Percentiles rank a stretch among this genome's conserved stretches.
Conservation (phyloP, 2,329 filamentous ascomycete species). For the Fusarium mangiferae region DNA sequence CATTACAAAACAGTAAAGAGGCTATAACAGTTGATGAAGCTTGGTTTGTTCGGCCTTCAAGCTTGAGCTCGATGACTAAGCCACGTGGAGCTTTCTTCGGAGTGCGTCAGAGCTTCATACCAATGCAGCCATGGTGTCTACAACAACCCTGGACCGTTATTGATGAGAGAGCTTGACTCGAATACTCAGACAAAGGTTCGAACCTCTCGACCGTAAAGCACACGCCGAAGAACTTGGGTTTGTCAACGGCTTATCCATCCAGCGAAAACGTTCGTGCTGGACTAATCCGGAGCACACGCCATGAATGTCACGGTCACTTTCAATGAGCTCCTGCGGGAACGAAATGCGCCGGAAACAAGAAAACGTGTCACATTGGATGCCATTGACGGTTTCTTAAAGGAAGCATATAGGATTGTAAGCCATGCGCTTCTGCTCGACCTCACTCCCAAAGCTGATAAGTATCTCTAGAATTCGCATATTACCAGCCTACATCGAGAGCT, state of each 20-base stretch:
- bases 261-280: slow-evolving; percentile 5
- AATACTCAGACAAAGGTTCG: slow-evolving; percentile 17
- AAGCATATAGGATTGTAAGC: slow-evolving; percentile 90
- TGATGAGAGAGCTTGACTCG: slow-evolving; percentile 17
- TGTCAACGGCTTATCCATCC: neutral
- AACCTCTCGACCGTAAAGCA: neutral
- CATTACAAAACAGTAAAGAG: slow-evolving; percentile 1
- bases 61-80: slow-evolving; percentile 38
- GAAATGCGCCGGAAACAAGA: slow-evolving; percentile 60
- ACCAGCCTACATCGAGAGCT: slow-evolving; percentile 82
- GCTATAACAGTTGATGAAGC: neutral
- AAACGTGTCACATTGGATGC: slow-evolving; percentile 57
- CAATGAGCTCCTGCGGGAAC: slow-evolving; percentile 72
- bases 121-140: slow-evolving; percentile 42
- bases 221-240: neutral
- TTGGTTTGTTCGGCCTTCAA: neutral
- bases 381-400: slow-evolving; percentile 89
- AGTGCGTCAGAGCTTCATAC: slow-evolving; percentile 38
- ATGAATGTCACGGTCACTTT: slow-evolving; percentile 77
- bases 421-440: slow-evolving; percentile 26
- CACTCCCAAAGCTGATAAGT: slow-evolving; percentile 27
- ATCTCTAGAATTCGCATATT: slow-evolving; percentile 81
- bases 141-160: slow-evolving; percentile 32
- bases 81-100: slow-evolving; percentile 20
- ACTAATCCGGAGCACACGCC: slow-evolving; percentile 25